These are phyloP conservation scores for Coprinopsis cinerea DNA, from an alignment of 768 basidiomycete species.

Conservation along the genomic window DNA sequence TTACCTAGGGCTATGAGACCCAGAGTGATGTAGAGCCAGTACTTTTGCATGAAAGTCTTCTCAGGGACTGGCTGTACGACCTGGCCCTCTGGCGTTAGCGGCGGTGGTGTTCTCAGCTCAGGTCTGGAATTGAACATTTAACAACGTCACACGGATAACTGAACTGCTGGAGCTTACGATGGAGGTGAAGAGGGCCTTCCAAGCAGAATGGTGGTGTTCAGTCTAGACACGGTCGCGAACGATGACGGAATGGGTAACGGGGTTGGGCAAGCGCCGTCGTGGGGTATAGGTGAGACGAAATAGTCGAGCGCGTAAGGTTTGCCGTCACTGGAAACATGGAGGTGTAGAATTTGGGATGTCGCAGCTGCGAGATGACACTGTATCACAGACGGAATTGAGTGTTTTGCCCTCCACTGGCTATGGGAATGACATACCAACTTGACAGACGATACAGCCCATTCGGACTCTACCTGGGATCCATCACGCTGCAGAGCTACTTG, in stretches of 20 bases:
- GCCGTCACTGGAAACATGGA: conserved; percentile 43
- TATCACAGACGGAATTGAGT: too few species aligned
- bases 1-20: conserved; percentile 52
- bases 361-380: conserved; percentile 65
- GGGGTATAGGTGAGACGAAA: conserved; percentile 62
- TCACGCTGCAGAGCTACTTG: conserved; percentile 63
- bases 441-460: conserved; percentile 57
- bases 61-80: conserved; percentile 56
- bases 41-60: conserved; percentile 81
- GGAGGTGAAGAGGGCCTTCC: conserved; percentile 45
- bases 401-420: conserved; percentile 6
- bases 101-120: conserved; percentile 61
- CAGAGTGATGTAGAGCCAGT: conserved; percentile 79
- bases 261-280: conserved; percentile 59
- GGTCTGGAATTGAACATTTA: conserved; percentile 39
- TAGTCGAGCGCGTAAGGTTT: conserved; percentile 66
- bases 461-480: conserved; percentile 32
- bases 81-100: conserved; percentile 60
- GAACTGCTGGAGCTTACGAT: conserved; percentile 34
- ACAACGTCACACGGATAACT: conserved; percentile 1
- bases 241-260: conserved; percentile 17
- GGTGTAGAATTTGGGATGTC: conserved; percentile 48
- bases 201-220: conserved; percentile 52
- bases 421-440: conserved; percentile 42
- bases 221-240: conserved; percentile 16